Percentiles rank a stretch among this genome's conserved stretches.
Evolutionary conservation across 345 rosid species (phyloP).

Genomic region (Pistacia atlantica): DNA sequence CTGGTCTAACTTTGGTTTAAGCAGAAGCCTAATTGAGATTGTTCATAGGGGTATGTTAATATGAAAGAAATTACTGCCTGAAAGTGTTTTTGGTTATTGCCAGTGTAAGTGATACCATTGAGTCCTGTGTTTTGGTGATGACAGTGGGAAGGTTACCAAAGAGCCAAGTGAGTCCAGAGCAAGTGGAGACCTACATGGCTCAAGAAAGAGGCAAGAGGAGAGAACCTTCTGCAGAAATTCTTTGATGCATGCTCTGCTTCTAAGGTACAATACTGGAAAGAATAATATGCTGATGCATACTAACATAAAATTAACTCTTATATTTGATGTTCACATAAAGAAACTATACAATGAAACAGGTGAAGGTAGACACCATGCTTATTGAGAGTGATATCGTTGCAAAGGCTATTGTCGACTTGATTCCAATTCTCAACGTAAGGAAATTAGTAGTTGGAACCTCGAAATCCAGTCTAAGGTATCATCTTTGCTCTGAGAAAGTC

Average conservation of each 20-base stretch:
- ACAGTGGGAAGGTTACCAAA: constrained; percentile 73
- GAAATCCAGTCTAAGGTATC: constrained; percentile 62
- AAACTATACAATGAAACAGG: constrained; percentile 31
- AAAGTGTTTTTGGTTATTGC: not conserved
- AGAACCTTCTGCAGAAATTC: constrained; percentile 51
- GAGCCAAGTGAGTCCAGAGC: constrained; percentile 59
- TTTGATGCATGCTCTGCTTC: constrained; percentile 51
- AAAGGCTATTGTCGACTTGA: constrained; percentile 70
- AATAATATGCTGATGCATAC: not conserved
- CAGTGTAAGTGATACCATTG: no score
- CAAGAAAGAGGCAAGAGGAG: constrained; percentile 67
- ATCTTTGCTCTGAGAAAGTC: not conserved
- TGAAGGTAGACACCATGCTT: constrained; percentile 71
- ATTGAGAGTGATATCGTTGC: constrained; percentile 73
- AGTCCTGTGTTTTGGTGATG: constrained; percentile 6
- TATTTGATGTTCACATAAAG: no score
- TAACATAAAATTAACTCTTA: no score
- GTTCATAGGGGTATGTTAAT: no score
- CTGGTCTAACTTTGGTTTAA: no score
- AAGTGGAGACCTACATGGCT: constrained; percentile 56
- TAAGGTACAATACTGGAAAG: constrained; percentile 40
- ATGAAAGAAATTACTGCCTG: no score
- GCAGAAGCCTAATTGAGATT: no score
- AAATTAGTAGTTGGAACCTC: constrained; percentile 77
- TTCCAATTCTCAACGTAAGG: constrained; percentile 68